These are phyloP conservation scores for Cornus suecica DNA, from an alignment of 148 eudicot genomes.

Conservation along the genomic window DNA sequence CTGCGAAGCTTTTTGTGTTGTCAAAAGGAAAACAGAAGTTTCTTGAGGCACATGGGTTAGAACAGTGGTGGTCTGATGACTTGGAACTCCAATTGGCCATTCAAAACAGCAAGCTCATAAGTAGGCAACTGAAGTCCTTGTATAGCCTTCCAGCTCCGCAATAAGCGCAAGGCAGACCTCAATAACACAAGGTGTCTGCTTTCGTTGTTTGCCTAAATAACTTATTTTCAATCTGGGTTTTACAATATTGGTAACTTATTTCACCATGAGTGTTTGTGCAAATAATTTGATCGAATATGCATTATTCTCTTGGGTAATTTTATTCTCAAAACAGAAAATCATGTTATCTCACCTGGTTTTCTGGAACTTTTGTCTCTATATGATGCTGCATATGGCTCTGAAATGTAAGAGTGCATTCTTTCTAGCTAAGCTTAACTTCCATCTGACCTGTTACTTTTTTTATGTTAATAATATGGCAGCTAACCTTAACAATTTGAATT, in stretches of 20 bases:
- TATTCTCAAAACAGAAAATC: neutral
- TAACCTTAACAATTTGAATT: too few species aligned
- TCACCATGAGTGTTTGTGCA: neutral
- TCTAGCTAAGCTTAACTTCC: too few species aligned
- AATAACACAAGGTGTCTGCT: neutral
- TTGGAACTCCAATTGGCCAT: slow-evolving; percentile 67
- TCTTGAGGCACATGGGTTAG: slow-evolving; percentile 79
- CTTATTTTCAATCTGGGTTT: neutral
- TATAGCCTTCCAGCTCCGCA: slow-evolving; percentile 55
- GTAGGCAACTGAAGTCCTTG: slow-evolving; percentile 67
- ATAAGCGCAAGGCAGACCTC: slow-evolving; percentile 31
- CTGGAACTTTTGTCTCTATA: too few species aligned
- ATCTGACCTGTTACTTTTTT: too few species aligned
- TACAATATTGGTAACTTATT: neutral
- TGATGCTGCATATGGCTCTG: too few species aligned
- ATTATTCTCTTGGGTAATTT: neutral
- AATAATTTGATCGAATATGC: neutral
- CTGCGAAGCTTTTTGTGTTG: slow-evolving; percentile 72
- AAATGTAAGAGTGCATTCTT: too few species aligned
- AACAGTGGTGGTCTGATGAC: slow-evolving; percentile 98
- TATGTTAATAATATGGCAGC: too few species aligned
- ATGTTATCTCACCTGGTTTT: neutral
- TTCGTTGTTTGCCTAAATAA: neutral
- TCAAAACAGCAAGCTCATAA: slow-evolving; percentile 72
- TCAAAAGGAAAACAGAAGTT: slow-evolving; percentile 90